phyloP scores from a whole-genome alignment of 164 flowering plant genomes.

The Umbellularia californica region DNA sequence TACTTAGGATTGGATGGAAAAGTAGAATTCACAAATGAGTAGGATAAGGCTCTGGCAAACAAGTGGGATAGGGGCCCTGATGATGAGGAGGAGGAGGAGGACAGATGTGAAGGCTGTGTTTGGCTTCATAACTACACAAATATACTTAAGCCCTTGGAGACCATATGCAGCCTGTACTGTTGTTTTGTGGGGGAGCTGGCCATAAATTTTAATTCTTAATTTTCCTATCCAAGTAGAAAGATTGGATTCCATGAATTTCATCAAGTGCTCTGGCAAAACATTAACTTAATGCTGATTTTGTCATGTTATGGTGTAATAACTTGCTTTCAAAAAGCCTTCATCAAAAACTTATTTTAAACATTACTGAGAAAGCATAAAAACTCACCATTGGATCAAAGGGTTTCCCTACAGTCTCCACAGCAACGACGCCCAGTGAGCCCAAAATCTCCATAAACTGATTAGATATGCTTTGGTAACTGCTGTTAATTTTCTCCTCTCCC shows the following conservation, averaged over 20 bases:
- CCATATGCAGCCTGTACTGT: too few relatives aligned
- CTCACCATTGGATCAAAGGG: slow-evolving; percentile 93
- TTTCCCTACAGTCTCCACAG: slow-evolving; percentile 71
- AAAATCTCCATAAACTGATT: slow-evolving; percentile 86
- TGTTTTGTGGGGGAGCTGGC: too few relatives aligned
- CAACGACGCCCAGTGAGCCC: slow-evolving; percentile 60
- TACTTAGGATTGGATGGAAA: too few relatives aligned
- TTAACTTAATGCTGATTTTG: neutral
- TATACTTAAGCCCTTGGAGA: too few relatives aligned
- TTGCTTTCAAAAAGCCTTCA: neutral
- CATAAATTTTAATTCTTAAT: neutral
- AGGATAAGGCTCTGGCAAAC: too few relatives aligned
- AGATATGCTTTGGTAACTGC: slow-evolving; percentile 86
- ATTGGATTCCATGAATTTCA: neutral
- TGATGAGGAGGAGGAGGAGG: too few relatives aligned
- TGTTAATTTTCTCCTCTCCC: slow-evolving; percentile 75
- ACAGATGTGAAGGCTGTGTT: too few relatives aligned
- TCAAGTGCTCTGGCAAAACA: neutral
- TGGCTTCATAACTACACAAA: too few relatives aligned
- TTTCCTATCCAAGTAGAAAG: neutral
- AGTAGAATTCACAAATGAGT: too few relatives aligned
- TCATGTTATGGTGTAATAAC: neutral
- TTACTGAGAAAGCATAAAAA: slow-evolving; percentile 6
- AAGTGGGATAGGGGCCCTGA: too few relatives aligned
- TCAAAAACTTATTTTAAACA: neutral